Percentiles rank a stretch among this genome's conserved stretches.
Evolutionary conservation across 192 early-diverging fungal genomes (phyloP).

Genomic region (Chytriomyces hyalinus): DNA sequence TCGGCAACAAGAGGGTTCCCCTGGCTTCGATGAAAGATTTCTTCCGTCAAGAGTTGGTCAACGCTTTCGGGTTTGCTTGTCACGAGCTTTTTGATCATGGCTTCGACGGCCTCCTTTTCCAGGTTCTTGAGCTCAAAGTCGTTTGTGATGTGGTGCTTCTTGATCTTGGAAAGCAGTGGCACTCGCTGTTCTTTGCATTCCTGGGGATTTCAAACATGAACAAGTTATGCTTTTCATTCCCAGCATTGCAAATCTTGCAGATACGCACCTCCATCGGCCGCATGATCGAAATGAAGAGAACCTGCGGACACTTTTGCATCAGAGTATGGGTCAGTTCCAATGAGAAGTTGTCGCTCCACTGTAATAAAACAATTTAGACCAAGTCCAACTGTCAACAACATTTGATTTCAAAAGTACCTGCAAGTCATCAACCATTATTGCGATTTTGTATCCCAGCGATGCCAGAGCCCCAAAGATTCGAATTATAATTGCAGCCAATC

Average conservation of each 20-base stretch:
- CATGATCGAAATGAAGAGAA: constrained; percentile 9
- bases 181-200: constrained; percentile 33
- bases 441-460: constrained; percentile 9
- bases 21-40: constrained; percentile 29
- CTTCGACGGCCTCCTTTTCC: constrained; percentile 8
- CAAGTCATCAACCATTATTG: constrained; percentile 31
- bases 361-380: not conserved
- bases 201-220: not conserved
- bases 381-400: not conserved
- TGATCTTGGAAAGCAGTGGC: constrained; percentile 16
- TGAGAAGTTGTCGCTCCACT: constrained; percentile 28
- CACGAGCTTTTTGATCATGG: constrained; percentile 18
- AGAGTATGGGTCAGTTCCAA: constrained; percentile 4
- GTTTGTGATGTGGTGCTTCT: not conserved
- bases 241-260: not conserved
- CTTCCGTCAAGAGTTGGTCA: not conserved
- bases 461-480: constrained; percentile 11
- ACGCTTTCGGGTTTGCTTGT: not conserved
- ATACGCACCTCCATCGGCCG: constrained; percentile 21
- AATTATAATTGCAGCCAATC: not conserved
- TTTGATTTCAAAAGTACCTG: constrained; percentile 8
- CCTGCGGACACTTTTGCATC: constrained; percentile 27
- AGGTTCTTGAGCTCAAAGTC: constrained; percentile 13
- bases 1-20: constrained; percentile 31
- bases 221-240: not conserved